Evolutionary conservation across 163 green algal species (phyloP).

Genomic region (Chlamydomonas reinhardtii): DNA sequence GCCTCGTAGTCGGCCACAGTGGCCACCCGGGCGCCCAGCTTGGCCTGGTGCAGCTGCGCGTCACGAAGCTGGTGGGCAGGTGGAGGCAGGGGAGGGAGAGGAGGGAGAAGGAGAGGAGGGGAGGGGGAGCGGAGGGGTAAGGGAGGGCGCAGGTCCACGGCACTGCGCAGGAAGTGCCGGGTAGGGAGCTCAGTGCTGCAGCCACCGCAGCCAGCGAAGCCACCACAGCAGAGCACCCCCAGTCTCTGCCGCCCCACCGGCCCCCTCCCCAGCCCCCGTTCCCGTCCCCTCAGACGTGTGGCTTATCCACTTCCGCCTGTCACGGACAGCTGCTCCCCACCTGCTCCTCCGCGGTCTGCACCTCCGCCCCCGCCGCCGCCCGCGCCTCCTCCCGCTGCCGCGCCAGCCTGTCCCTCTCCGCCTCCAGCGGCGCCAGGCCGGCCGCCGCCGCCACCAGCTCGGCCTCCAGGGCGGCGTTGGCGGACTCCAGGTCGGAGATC

Average conservation of each 20-base stretch:
- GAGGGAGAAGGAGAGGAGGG: not conserved
- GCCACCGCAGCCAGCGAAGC: too few species aligned
- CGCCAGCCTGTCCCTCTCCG: conserved; percentile 25
- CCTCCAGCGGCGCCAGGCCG: conserved; percentile 29
- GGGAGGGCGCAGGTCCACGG: not conserved
- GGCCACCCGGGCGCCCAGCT: conserved; percentile 14
- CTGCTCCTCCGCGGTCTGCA: conserved; percentile 35
- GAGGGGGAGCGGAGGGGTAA: not conserved
- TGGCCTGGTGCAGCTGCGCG: conserved; percentile 18
- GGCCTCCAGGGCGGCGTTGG: not conserved
- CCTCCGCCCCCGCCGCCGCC: conserved; percentile 4
- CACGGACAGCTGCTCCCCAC: not conserved
- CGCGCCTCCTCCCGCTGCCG: conserved; percentile 19
- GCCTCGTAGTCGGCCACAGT: conserved; percentile 47
- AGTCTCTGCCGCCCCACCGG: not conserved
- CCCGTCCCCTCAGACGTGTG: too few species aligned
- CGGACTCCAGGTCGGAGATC: conserved; percentile 37
- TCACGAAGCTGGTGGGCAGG: conserved; percentile 22
- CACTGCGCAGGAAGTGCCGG: too few species aligned
- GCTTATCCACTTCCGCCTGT: too few species aligned
- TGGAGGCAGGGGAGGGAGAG: not conserved
- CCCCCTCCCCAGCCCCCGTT: not conserved
- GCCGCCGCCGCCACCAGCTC: not conserved
- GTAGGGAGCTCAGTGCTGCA: too few species aligned
- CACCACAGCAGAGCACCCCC: too few species aligned